Evolutionary conservation across 345 rosid species (phyloP).

Genomic region (Bretschneidera sinensis): DNA sequence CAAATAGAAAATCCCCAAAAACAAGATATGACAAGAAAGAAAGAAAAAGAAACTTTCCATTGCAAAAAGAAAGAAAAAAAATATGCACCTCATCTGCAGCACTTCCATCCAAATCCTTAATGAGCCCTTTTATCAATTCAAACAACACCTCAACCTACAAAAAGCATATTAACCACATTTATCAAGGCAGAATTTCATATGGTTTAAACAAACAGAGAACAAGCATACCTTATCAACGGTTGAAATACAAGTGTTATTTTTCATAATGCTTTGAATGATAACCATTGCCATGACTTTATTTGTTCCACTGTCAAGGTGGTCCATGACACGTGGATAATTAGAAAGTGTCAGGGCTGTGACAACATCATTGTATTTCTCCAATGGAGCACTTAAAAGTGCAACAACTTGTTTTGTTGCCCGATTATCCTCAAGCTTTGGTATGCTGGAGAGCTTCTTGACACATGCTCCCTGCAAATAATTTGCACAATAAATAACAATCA

Average conservation of each 20-base stretch:
- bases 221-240: conserved; percentile 64
- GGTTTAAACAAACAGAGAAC: conserved; percentile 14
- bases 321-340: conserved; percentile 87
- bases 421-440: conserved; percentile 66
- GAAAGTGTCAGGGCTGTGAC: conserved; percentile 80
- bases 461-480: conserved; percentile 61
- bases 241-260: conserved; percentile 63
- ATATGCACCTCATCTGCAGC: conserved; percentile 54
- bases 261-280: conserved; percentile 84
- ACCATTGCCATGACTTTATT: conserved; percentile 89
- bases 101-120: conserved; percentile 71
- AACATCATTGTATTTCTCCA: conserved; percentile 81
- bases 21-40: neutral
- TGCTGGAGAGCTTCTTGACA: conserved; percentile 60
- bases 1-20: neutral
- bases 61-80: no score
- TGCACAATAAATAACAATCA: neutral
- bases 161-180: conserved; percentile 18
- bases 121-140: conserved; percentile 83
- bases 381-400: conserved; percentile 88
- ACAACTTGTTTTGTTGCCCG: conserved; percentile 85
- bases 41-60: no score
- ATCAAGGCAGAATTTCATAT: conserved; percentile 7
- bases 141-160: conserved; percentile 80
- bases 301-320: conserved; percentile 75